Evolutionary conservation across 1,139 yeast genomes (phyloP), one percentile per base, ranked within the genome.

Genomic region (Pneumocystis murina): DNA sequence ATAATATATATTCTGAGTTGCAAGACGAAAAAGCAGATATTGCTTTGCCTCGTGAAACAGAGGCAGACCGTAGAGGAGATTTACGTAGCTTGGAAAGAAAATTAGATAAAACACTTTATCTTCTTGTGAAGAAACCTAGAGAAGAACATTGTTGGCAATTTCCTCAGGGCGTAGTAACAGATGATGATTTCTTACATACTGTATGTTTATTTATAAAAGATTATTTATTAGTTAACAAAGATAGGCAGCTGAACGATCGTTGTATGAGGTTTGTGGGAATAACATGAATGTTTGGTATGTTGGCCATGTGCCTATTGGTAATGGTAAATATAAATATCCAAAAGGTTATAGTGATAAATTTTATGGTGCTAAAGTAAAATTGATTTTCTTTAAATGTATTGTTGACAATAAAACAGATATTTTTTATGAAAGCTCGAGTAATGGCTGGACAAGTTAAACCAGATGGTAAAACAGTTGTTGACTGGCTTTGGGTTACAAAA

Each of bases 231-330:
- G 4, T 39, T 57, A 39, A 57, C 16, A 36, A 20, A n/a, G 1
- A 39, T 20, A 57, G 59, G 24, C 84, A 61, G 96, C 96, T 3
- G 90, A 88, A 73, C 75, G 81, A 63, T 95, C 95, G 0, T 75
- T 92, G 66, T 80, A 83, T 72, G 71, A 76, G 48, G 71, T 87
- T 48, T 96, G 96, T 36, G 96, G 96, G 55, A 81, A 79, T 20
- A 75, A 80, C 64, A 82, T 92, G 72, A 86, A 89, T 74, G 86
- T 91, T 62, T 92, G 95, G 87, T 83, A 88, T 28, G 96, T 92
- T 20, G 88, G 97, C 35, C 83, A 83, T 67, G 86, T 87, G 12
- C 98, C 98, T 59, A 85, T 92, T 61, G 94, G 65, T 7, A 36
- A 30, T 43, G 33, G 30, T 3, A 24, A 33, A 28, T 62, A n/a